Percentiles rank a stretch among this genome's conserved stretches.
phyloP scores from a whole-genome alignment of 208 protist species.

The Leishmania tropica region DNA sequence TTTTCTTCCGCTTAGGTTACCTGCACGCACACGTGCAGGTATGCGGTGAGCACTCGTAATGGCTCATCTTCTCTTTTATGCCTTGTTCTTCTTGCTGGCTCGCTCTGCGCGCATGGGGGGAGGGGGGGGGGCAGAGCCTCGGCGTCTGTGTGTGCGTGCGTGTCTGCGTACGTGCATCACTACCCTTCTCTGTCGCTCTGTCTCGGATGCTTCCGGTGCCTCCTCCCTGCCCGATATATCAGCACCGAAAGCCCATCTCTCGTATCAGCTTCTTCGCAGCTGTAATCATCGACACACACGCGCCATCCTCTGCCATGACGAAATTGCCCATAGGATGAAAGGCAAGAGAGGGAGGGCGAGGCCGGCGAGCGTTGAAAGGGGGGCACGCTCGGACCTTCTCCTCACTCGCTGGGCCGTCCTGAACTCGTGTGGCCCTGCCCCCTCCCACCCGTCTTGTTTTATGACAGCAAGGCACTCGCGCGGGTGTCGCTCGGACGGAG shows the following conservation, averaged over 20 bases:
- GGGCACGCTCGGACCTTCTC: neutral
- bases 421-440: neutral
- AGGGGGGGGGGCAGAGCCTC: too few species aligned
- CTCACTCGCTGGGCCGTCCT: neutral
- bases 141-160: neutral
- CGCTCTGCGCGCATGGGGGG: neutral
- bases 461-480: neutral
- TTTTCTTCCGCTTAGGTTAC: neutral
- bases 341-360: neutral
- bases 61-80: neutral
- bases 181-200: neutral
- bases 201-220: too few species aligned
- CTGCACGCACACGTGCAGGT: neutral
- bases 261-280: neutral
- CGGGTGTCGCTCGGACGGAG: neutral
- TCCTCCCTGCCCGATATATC: too few species aligned
- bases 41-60: neutral
- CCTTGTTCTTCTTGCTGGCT: neutral
- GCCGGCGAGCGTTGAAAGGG: neutral
- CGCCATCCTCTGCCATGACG: neutral
- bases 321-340: neutral
- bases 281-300: neutral
- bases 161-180: neutral
- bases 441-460: neutral
- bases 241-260: neutral